Evolutionary conservation across 2,329 filamentous ascomycete species (phyloP).

Genomic region (Talaromyces pinophilus): DNA sequence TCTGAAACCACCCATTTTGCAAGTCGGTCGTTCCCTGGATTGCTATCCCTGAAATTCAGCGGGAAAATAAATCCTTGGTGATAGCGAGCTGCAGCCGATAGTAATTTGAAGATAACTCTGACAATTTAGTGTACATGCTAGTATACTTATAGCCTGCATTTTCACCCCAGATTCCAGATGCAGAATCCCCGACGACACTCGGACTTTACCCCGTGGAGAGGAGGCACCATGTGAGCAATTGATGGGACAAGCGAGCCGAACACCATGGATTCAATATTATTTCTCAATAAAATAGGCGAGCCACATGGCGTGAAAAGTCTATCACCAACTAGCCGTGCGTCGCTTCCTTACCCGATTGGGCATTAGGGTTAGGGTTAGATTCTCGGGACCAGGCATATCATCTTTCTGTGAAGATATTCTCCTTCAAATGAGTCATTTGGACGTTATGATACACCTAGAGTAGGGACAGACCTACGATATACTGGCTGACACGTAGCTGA

Average conservation of each 20-base stretch:
- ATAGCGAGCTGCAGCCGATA: not conserved
- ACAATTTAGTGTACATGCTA: not conserved
- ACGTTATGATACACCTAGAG: too few relatives aligned
- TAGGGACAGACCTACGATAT: too few relatives aligned
- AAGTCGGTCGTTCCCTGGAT: not conserved
- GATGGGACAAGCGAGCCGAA: not conserved
- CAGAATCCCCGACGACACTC: not conserved
- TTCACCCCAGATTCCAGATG: not conserved
- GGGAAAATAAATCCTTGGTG: not conserved
- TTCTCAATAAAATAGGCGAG: not conserved
- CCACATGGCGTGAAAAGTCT: not conserved
- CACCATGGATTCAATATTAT: not conserved
- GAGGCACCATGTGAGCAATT: not conserved
- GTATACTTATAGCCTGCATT: not conserved
- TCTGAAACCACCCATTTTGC: slow-evolving; percentile 34
- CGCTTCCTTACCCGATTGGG: not conserved
- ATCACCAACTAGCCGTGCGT: not conserved
- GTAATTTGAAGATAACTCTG: not conserved
- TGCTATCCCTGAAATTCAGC: not conserved
- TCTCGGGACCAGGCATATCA: too few relatives aligned
- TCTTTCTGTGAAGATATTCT: too few relatives aligned
- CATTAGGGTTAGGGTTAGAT: too few relatives aligned
- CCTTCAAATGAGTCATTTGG: too few relatives aligned
- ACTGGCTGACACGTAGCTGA: too few relatives aligned
- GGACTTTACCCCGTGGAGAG: not conserved